Evolutionary conservation across 495 filamentous ascomycete genomes (phyloP), one percentile per base, ranked within the genome.

Genomic region (Durotheca rogersii): DNA sequence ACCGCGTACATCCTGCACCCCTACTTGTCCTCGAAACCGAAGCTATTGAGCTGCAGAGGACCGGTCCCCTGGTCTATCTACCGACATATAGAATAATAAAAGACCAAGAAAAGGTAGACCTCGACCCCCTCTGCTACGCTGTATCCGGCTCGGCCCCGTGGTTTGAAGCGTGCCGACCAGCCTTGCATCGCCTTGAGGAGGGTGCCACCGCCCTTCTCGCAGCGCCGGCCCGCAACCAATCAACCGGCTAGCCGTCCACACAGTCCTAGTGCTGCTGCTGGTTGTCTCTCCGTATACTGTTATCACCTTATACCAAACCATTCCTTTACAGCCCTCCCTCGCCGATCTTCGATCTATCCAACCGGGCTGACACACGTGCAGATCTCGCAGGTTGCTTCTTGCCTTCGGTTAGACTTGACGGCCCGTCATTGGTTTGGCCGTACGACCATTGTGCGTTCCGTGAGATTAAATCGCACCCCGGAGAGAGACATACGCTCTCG

Each of bases 111-210:
- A n/a, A 23, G 17, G 16, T 47, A 41, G 29, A 27, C 46, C 38
- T 41, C 33, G 35, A 29, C 0, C n/a, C 14, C 19, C 39, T 21
- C 46, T 43, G 30, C 32, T 40, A 35, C 46, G 15, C 21, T 51
- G 34, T 46, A 20, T 42, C n/a, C 41, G 42, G 44, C 16, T 47
- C 30, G 27, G 23, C 38, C n/a, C 6, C 41, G 33, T 20, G 33
- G 19, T 14, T 42, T 53, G 32, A 53, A 49, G 43, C 42, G 17
- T 50, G 36, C 49, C 31, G 55, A 49, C n/a, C n/a, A 41, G 46
- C 34, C 46, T 56, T 42, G 50, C 56, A 59, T 59, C 50, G 43
- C 33, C 46, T 59, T 54, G 18, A 59, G 53, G 50, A 59, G 54
- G 56, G 56, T 59, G 51, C 50, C 17, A 44, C 39, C 43, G 37